Conservation (phyloP, 106 monocot genomes). For the Allium sativum region DNA sequence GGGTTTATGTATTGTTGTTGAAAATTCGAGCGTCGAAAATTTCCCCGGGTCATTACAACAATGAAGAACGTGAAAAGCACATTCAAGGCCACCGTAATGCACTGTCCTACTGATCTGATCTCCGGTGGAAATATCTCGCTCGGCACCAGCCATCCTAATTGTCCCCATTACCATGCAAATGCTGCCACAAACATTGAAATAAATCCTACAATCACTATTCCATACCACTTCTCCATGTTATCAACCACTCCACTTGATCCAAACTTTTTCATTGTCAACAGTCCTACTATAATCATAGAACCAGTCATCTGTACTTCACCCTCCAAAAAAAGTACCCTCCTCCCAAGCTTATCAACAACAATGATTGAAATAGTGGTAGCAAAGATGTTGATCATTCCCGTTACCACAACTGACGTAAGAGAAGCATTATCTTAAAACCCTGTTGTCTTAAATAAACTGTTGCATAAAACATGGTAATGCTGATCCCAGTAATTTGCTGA, state of each 20-base stretch:
- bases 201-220: not conserved
- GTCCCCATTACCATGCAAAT: slow-evolving; percentile 15
- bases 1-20: no score
- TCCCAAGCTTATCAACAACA: slow-evolving; percentile 13
- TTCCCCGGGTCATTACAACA: no score
- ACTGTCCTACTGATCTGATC: slow-evolving; percentile 13
- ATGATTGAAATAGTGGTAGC: slow-evolving; percentile 33
- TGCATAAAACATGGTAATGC: slow-evolving; percentile 53
- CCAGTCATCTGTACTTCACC: slow-evolving; percentile 17
- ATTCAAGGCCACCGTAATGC: slow-evolving; percentile 10
- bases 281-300: slow-evolving; percentile 5
- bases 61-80: slow-evolving; percentile 22
- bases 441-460: slow-evolving; percentile 49
- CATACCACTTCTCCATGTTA: not conserved
- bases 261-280: slow-evolving; percentile 4
- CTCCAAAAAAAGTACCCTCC: slow-evolving; percentile 9
- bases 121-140: slow-evolving; percentile 16
- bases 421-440: slow-evolving; percentile 43
- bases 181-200: slow-evolving; percentile 7
- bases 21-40: no score
- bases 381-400: slow-evolving; percentile 33
- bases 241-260: slow-evolving; percentile 2
- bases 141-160: slow-evolving; percentile 13
- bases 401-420: slow-evolving; percentile 42
- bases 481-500: slow-evolving; percentile 56